Evolutionary conservation across 73 alveolate species (phyloP), one percentile per base, ranked within the genome.

Genomic region (Blepharisma japonicum): DNA sequence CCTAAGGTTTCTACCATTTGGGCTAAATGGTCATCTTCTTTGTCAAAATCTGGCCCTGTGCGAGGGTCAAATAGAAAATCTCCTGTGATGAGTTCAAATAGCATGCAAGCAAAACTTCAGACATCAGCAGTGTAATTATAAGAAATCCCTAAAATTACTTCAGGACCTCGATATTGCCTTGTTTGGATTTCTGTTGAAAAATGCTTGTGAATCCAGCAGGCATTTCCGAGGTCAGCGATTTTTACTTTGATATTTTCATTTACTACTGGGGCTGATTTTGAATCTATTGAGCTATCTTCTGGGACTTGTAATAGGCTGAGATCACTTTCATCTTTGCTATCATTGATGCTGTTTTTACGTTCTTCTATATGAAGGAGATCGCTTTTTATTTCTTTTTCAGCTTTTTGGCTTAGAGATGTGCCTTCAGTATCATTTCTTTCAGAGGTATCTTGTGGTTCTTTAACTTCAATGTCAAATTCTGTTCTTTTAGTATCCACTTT

Each of bases 131-230:
- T 88, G 50, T 92, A 86, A 68, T 95, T 94, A 85, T 97, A 97
- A 66, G 90, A 83, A 14, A 91, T 89, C 20, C 98, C 99, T 67
- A 97, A 83, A 66, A 97, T 93, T 6, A 97, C 99, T 89, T 97
- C 99, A 9, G 99, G 99, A 25, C 99, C 94, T 51, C 99, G 91
- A 84, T 97, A 97, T 78, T 95, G 94, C 61, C 99, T 78, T 11
- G 99, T 95, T 88, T 95, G 95, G 42, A 95, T 95, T 68, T 93
- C 98, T 27, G 90, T 84, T 11, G 98, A 78, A 88, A 95, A 93
- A 66, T 95, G 98, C 82, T 92, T 93, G 83, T 95, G 89, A 20
- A 91, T 88, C 97, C 96, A 95, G 83, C 99, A 95, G n/a, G 95
- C 99, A 61, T 95, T 95, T 39, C 98, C 97, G 83, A 95, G 83